Conservation (phyloP, 2,329 filamentous ascomycete species). For the Tolypocladium ovalisporum region DNA sequence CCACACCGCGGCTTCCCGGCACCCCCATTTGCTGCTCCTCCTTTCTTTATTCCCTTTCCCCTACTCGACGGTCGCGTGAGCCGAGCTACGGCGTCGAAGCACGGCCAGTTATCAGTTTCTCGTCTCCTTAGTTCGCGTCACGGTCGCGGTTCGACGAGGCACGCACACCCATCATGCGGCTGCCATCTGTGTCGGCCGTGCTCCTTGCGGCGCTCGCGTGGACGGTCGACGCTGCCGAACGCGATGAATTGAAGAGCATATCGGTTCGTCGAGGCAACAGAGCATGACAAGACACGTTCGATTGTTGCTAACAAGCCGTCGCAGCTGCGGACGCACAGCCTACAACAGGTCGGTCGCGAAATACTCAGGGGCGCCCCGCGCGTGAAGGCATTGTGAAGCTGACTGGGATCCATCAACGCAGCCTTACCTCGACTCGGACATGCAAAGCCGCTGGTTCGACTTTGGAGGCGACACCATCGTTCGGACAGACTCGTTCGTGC, state of each 20-base stretch:
- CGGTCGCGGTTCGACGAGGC: background rate
- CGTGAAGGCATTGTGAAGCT: conserved; percentile 2
- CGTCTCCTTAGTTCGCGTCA: background rate
- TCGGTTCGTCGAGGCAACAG: conserved; percentile 24
- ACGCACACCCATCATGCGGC: conserved; percentile 29
- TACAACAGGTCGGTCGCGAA: conserved; percentile 55
- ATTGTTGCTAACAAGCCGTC: conserved; percentile 6
- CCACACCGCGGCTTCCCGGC: background rate
- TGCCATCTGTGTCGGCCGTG: conserved; percentile 34
- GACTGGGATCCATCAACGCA: conserved; percentile 24
- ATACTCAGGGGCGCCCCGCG: background rate
- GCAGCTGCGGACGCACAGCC: conserved; percentile 77
- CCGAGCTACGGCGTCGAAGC: background rate
- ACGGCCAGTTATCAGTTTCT: background rate
- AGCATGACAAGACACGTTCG: background rate
- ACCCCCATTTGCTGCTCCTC: background rate
- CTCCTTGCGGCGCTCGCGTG: conserved; percentile 40
- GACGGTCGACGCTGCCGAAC: conserved; percentile 36
- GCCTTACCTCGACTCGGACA: conserved; percentile 96
- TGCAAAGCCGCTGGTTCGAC: conserved; percentile 98
- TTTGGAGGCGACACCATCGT: conserved; percentile 94
- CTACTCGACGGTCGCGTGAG: background rate
- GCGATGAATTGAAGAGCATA: conserved; percentile 41
- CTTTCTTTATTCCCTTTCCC: background rate
- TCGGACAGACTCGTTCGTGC: conserved; percentile 53